Percentiles rank a stretch among this genome's conserved stretches.
These are phyloP conservation scores for Fusarium austroafricanum DNA, from an alignment of 2,329 filamentous ascomycete species.

Conservation along the genomic window DNA sequence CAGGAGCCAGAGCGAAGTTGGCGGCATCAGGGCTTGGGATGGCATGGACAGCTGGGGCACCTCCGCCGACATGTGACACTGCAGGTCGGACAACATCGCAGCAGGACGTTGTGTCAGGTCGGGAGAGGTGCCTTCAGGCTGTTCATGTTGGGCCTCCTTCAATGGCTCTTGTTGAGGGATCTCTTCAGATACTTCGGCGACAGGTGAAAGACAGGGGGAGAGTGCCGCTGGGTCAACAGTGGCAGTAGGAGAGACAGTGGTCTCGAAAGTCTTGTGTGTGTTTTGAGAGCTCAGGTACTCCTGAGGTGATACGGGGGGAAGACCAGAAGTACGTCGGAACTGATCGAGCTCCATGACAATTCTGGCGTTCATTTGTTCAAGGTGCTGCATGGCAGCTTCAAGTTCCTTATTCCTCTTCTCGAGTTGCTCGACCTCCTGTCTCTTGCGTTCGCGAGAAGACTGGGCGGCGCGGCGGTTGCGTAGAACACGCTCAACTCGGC, in stretches of 20 bases:
- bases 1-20: slow-evolving; percentile 59
- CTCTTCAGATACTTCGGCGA: slow-evolving; percentile 57
- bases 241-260: slow-evolving; percentile 55
- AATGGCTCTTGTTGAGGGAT: slow-evolving; percentile 47
- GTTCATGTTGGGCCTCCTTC: slow-evolving; percentile 42
- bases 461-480: slow-evolving; percentile 96
- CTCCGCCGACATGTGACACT: slow-evolving; percentile 96
- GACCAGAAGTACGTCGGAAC: slow-evolving; percentile 59
- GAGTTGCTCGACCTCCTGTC: slow-evolving; percentile 86
- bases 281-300: slow-evolving; percentile 66
- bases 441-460: slow-evolving; percentile 94
- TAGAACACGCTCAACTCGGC: slow-evolving; percentile 95
- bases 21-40: slow-evolving; percentile 55
- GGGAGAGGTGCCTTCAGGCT: slow-evolving; percentile 65
- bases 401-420: slow-evolving; percentile 80
- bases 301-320: slow-evolving; percentile 65
- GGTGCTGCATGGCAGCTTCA: slow-evolving; percentile 70
- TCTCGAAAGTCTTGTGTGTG: slow-evolving; percentile 54
- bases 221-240: slow-evolving; percentile 73
- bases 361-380: slow-evolving; percentile 64
- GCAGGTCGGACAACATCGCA: slow-evolving; percentile 99
- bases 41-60: slow-evolving; percentile 60
- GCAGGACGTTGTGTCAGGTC: slow-evolving; percentile 99
- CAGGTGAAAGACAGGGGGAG: slow-evolving; percentile 66
- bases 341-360: slow-evolving; percentile 63